Base-by-base conservation (phyloP, 495 filamentous ascomycete genomes). In the Penicillium longicatenatum region DNA sequence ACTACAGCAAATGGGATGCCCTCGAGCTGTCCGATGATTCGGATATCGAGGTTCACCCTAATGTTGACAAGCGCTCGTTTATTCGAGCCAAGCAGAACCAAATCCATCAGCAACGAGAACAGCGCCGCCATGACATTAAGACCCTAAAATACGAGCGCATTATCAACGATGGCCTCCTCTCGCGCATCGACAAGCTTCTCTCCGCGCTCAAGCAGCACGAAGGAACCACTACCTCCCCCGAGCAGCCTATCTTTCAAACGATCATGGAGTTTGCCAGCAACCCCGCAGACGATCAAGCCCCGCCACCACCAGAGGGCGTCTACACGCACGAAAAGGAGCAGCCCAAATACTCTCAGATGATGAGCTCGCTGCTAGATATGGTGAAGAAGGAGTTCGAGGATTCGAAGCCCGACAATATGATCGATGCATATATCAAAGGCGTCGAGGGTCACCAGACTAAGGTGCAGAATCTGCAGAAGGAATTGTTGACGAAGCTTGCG, bases 21-120 rank as follows among this genome's bases (percentile, higher is more conserved):
- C 81, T 98, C 65, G 94, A 98, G 84, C 86, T 98, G 64, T 95
- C 90, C 60, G 94, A 98, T 73, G 94, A 98, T 73, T 96, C 92
- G 43, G 94, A 98, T 71, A 89, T 98, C 67, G 94, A 98, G 75
- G 93, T 97, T 26, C 94, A 98, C 72, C 94, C 95, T 55, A 98
- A 98, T 76, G 94, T 98, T 72, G 94, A 98, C 77, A 98, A 98
- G 68, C 86, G 88, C 3, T 98, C 94, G 53, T 98, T 98, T 76
- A 98, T 98, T 71, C 91, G 94, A 52, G 94, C 94, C 54, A 98
- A 98, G 78, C 94, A 97, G 75, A 86, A 89, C 67, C 92, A 98
- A 71, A 98, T 98, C 68, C 94, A 98, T 69, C 83, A 89, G 67
- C 87, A 97, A 69, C 88, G 94, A 43, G 78, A 83, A 54, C 86